Conservation (phyloP, 2,329 filamentous ascomycete genomes). For the Aspergillus jensenii region DNA sequence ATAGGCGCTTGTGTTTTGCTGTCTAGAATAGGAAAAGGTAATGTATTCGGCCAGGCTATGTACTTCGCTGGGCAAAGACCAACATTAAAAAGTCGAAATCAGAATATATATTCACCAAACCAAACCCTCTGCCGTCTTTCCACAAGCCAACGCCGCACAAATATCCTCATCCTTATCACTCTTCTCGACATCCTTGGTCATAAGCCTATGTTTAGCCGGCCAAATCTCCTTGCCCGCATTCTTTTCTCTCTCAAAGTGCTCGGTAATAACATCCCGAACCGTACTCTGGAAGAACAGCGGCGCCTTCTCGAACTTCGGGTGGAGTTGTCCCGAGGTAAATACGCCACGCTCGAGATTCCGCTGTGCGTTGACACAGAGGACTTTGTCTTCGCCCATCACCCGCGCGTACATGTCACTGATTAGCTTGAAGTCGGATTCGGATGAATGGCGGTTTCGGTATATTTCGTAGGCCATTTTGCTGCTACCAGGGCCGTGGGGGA, state of each 20-base stretch:
- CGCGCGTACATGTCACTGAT: neutral
- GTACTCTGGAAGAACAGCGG: neutral
- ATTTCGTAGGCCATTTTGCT: neutral
- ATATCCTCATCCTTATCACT: neutral
- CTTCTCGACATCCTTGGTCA: neutral
- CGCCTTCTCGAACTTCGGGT: neutral
- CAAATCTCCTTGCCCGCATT: neutral
- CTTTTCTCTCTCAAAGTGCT: neutral
- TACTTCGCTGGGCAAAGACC: too few species aligned
- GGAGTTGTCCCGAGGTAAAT: neutral
- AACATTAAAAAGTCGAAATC: too few species aligned
- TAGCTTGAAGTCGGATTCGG: neutral
- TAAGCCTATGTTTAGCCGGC: neutral
- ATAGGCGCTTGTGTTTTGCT: too few species aligned
- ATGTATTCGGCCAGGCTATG: too few species aligned
- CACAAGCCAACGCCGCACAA: neutral
- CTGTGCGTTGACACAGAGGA: neutral
- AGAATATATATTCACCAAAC: neutral
- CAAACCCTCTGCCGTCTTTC: constrained; percentile 30
- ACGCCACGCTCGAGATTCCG: neutral
- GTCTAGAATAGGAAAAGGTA: too few species aligned
- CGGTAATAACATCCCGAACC: neutral
- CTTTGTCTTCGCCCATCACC: neutral
- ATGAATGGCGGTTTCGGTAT: neutral
- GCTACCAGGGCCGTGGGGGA: neutral